Evolutionary conservation across 1,139 yeast species (phyloP), one percentile per base, ranked within the genome.

Genomic region (Yamadazyma aaseri): DNA sequence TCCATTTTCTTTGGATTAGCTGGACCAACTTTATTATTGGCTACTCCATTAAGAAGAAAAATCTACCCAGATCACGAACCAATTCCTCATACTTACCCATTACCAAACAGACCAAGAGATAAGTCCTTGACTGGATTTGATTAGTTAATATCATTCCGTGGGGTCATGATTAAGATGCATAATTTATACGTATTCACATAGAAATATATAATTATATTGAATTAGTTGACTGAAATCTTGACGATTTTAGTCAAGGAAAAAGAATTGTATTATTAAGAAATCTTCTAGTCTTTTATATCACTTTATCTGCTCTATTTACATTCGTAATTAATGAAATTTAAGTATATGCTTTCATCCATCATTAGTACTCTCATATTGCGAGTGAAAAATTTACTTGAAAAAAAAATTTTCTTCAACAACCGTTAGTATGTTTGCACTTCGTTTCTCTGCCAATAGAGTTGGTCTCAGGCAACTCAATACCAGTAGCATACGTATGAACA

Each of bases 41-140:
- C 74, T 34, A 73, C 90, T 33, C 92, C 92, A 31, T 54, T 84
- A 37, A 79, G 95, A 71, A 75, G 83, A 58, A 79, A 74, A 57
- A 81, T 66, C 55, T 86, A 79, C 53, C 73, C 68, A 25, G 90
- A 84, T 55, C 83, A 81, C 40, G 76, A 67, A 31, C 81, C 84
- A 24, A 66, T 86, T 44, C 95, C 95, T 34, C 49, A 62, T 38
- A 68, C 76, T 20, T 86, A 86, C 57, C 95, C 95, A 24, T 62
- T 79, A 46, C 85, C 85, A 37, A 58, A 65, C 29, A 69, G 82
- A 46, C 64, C 75, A 29, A 74, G 85, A 55, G 76, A 74, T 47
- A 49, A 51, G 25, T 52, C 53, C 29, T 64, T 79, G 55, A 48
- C 59, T 21, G 86, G 86, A 11, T 80, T 62, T 49, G 86, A 79